phyloP scores from a whole-genome alignment of 164 flowering plant species.

The Vitis amurensis region DNA sequence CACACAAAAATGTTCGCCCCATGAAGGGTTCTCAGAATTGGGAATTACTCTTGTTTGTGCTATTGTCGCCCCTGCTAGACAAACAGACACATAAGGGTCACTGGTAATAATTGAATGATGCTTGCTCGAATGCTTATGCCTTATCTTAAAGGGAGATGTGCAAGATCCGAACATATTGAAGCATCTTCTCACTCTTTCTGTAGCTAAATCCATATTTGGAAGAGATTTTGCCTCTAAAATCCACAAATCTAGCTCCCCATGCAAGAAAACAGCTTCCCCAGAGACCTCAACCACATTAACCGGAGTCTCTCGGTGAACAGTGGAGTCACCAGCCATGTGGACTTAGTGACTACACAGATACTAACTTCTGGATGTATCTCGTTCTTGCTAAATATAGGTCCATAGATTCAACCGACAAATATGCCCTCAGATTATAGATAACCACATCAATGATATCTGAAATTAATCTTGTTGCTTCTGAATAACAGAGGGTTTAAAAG shows the following conservation, averaged over 20 bases:
- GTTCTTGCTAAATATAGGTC: neutral
- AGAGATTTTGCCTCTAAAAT: conserved; percentile 64
- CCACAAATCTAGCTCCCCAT: conserved; percentile 64
- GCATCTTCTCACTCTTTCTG: conserved; percentile 59
- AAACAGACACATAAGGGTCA: conserved; percentile 78
- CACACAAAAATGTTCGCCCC: conserved; percentile 67
- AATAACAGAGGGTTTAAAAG: no score
- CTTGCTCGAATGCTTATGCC: conserved; percentile 13
- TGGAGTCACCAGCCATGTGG: conserved; percentile 21
- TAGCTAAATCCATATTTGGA: conserved; percentile 73
- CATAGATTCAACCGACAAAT: neutral
- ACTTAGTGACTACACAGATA: neutral
- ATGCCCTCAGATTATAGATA: neutral
- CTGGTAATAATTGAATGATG: conserved; percentile 55
- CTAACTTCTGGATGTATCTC: neutral
- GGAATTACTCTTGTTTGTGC: conserved; percentile 67
- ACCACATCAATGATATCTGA: no score
- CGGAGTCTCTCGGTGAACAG: conserved; percentile 11
- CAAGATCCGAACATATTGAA: conserved; percentile 44
- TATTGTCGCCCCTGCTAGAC: conserved; percentile 67
- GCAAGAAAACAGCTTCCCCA: conserved; percentile 44
- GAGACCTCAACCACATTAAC: conserved; percentile 11
- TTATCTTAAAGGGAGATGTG: conserved; percentile 21
- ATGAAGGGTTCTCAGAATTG: conserved; percentile 63
- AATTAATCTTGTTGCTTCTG: no score